Evolutionary conservation across 345 rosid species (phyloP).

Genomic region (Dovyalis caffra): DNA sequence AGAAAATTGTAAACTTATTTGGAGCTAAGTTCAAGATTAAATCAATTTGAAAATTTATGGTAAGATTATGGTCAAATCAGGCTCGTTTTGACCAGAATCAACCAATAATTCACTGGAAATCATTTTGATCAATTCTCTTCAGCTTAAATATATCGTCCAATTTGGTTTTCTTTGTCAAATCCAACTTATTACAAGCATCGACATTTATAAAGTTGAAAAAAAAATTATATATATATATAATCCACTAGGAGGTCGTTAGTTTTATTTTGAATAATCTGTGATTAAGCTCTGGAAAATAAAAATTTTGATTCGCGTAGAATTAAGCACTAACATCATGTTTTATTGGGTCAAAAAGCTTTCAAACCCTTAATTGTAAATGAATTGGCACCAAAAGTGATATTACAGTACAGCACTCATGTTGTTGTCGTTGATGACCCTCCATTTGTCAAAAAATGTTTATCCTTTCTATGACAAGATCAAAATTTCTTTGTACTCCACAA

Average conservation of each 20-base stretch:
- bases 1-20: not conserved
- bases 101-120: not conserved
- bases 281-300: not conserved
- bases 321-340: no score
- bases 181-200: not conserved
- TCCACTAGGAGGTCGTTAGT: not conserved
- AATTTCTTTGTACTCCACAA: not conserved
- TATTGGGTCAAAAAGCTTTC: not conserved
- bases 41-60: not conserved
- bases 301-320: no score
- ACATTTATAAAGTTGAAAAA: no score
- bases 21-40: not conserved
- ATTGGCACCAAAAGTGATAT: slow-evolving; percentile 20
- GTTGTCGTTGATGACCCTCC: slow-evolving; percentile 42
- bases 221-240: no score
- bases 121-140: not conserved
- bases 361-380: not conserved
- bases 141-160: not conserved
- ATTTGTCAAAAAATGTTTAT: slow-evolving; percentile 26
- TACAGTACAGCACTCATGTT: slow-evolving; percentile 35
- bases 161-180: not conserved
- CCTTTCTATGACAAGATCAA: not conserved
- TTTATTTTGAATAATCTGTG: not conserved
- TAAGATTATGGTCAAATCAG: not conserved
- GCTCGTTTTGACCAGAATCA: not conserved